Conservation (phyloP, 768 basidiomycete genomes). For the Tricholoma sp. region DNA sequence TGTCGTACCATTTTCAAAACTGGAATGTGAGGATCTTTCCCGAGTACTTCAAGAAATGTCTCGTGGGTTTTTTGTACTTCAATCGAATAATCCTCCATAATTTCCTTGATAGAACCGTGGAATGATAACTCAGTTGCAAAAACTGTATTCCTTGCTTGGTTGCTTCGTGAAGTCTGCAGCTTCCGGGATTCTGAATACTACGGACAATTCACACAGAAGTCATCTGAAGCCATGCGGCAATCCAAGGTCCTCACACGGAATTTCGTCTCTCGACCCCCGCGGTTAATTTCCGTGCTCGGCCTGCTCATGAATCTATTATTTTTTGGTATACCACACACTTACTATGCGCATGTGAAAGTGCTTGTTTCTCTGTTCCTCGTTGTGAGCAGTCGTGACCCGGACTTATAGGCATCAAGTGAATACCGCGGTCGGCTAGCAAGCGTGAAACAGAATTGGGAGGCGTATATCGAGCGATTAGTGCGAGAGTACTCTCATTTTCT, state of each 20-base stretch:
- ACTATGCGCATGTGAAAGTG: conserved; percentile 43
- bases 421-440: conserved; percentile 44
- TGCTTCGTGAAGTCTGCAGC: conserved; percentile 47
- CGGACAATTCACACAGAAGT: conserved; percentile 36
- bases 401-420: conserved; percentile 33
- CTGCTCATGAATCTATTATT: conserved; percentile 39
- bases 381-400: neutral
- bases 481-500: conserved; percentile 54
- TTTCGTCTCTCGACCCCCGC: conserved; percentile 14
- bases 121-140: conserved; percentile 34
- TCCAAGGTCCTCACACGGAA: conserved; percentile 13
- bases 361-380: neutral
- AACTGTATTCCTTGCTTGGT: conserved; percentile 43
- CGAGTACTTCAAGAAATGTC: conserved; percentile 33
- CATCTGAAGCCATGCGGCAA: conserved; percentile 17
- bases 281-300: conserved; percentile 24
- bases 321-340: conserved; percentile 50
- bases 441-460: conserved; percentile 45
- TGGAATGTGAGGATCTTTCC: conserved; percentile 47
- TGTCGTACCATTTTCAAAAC: conserved; percentile 48
- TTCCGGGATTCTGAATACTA: conserved; percentile 41
- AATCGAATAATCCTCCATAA: too few species aligned
- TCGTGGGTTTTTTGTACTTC: conserved; percentile 18
- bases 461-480: conserved; percentile 44
- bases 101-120: conserved; percentile 24